Evolutionary conservation across 345 rosid genomes (phyloP).

Genomic region (Zanthoxylum bungeanum): DNA sequence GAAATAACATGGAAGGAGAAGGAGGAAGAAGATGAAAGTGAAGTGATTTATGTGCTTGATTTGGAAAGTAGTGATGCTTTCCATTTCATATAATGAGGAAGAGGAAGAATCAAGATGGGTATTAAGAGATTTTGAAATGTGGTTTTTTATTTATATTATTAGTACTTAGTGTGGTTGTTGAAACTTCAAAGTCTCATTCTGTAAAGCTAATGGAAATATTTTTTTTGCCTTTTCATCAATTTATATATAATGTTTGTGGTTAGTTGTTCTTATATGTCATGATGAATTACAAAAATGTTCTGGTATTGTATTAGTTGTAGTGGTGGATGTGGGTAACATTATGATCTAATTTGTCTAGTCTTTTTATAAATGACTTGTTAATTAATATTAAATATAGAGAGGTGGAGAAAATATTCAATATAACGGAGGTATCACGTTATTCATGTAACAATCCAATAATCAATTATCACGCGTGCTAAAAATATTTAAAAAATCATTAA

Average conservation of each 20-base stretch:
- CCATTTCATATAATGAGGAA: constrained; percentile 11
- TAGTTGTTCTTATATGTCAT: background rate
- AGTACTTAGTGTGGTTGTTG: background rate
- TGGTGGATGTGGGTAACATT: background rate
- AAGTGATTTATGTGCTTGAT: background rate
- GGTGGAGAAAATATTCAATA: no score
- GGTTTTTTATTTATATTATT: background rate
- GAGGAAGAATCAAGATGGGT: background rate
- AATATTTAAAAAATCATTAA: no score
- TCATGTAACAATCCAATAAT: no score
- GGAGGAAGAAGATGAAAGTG: constrained; percentile 8
- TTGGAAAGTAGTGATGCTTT: background rate
- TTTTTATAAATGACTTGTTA: background rate
- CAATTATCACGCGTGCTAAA: no score
- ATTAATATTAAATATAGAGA: no score
- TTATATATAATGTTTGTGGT: background rate
- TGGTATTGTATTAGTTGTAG: background rate
- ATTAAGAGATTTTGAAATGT: background rate
- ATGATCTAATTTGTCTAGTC: background rate
- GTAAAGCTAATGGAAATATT: background rate
- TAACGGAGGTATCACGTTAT: no score
- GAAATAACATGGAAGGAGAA: constrained; percentile 5
- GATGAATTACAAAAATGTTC: background rate
- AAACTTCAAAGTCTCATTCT: constrained; percentile 4
- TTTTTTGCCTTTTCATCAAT: background rate